Conservation (phyloP, 192 early-diverging fungal species). For the Coemansia sp. region DNA sequence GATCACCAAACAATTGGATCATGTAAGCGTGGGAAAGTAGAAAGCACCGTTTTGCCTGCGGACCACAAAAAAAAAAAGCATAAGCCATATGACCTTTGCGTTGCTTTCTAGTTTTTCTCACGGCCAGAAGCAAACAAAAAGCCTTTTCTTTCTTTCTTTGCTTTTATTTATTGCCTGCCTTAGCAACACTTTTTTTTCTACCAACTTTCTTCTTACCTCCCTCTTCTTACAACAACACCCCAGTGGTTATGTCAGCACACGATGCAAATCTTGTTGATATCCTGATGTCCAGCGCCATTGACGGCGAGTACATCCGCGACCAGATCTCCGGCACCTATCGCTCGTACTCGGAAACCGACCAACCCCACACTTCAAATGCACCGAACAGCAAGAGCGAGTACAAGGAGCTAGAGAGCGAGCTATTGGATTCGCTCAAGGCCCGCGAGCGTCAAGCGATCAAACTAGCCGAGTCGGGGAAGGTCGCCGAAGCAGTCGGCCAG, state of each 20-base stretch:
- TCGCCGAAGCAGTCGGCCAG: slow-evolving; percentile 30
- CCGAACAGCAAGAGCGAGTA: not conserved
- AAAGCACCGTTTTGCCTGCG: not conserved
- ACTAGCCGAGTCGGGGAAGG: slow-evolving; percentile 46
- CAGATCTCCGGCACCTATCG: slow-evolving; percentile 36
- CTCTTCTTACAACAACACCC: not conserved
- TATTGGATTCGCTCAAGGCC: slow-evolving; percentile 10
- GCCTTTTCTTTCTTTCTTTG: not conserved
- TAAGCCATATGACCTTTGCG: not conserved
- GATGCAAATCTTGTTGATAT: slow-evolving; percentile 43
- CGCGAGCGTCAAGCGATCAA: slow-evolving; percentile 30
- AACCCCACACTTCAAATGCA: not conserved
- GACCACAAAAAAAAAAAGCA: not conserved
- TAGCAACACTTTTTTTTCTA: not conserved
- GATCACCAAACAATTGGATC: not conserved
- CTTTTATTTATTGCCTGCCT: not conserved
- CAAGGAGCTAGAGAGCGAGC: slow-evolving; percentile 8
- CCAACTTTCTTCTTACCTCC: no score
- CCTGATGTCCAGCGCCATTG: slow-evolving; percentile 32
- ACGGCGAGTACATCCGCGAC: slow-evolving; percentile 50
- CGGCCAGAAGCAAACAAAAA: not conserved
- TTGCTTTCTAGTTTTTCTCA: not conserved
- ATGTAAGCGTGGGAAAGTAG: not conserved
- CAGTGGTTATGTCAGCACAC: slow-evolving; percentile 14
- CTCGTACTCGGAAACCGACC: slow-evolving; percentile 10